Base-by-base conservation (phyloP, 768 basidiomycete species). In the Cystobasidium ongulense region DNA sequence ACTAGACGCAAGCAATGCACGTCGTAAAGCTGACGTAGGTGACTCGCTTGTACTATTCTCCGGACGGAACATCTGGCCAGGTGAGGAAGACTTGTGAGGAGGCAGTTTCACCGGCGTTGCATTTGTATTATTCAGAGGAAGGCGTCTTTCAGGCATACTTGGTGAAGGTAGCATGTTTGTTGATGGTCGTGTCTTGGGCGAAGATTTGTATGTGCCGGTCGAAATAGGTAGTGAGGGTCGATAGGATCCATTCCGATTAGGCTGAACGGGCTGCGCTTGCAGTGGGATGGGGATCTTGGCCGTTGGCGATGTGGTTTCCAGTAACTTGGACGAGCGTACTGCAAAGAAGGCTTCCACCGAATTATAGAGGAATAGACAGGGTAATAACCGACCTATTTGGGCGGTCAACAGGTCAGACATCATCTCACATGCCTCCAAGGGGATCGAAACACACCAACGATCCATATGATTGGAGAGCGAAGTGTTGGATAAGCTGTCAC, bases 141-240 rank as follows among this genome's bases (percentile, higher is more conserved):
- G 1, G 17, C 25, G 38, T 29, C 39, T 29, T 10, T 67, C 43
- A 36, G 68, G 41, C 23, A 71, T 54, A 36, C 36, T 27, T 7
- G 68, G 68, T 4, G 68, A 71, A n/a, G 50, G 54, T 35, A 46
- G 33, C 52, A 46, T 36, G 38, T 33, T 39, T 59, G 68, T 33
- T 4, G 68, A 57, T 33, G 68, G 54, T 8, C 68, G 68, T 31
- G 68, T 71, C 53, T 54, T 59, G n/a, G 68, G 68, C 11, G 68
- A 71, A 4, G 68, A 71, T 61, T 59, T 71, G 53, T 71, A 43
- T 54, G 63, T 64, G n/a, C n/a, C 68, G 13, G 50, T 71, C 46
- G 50, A 10, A 4, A 71, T 54, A 29, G 68, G 36, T 17, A 46
- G 11, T 36, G 31, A 4, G 39, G 33, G 63, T 64, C 33, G 23